Base-by-base conservation (phyloP, 257 asterid species). In the Leonotis leonurus region DNA sequence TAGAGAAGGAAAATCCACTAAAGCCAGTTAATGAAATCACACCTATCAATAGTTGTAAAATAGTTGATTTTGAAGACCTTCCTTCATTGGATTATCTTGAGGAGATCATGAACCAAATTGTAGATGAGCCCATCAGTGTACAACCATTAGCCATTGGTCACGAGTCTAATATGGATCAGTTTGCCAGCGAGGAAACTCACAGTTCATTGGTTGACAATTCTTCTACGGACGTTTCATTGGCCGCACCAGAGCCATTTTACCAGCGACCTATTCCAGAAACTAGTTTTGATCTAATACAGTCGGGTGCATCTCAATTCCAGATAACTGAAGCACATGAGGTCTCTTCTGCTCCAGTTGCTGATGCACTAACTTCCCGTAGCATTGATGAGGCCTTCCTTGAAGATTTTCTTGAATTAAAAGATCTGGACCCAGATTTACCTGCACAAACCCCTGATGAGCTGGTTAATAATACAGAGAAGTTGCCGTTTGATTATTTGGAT, bases 381-480 rank as follows among this genome's bases (percentile, higher is more conserved):
- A 66, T 22, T 43, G 96, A 69, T 64, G 89, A 68, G 73, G 81
- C 79, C 67, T 76, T 83, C 68, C 67, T 80, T 29, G 90, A 82
- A 73, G 97, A 87, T 79, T 93, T 69, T 77, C 83, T 93, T 60
- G 99, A 93, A 75, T 73, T 93, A 79, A 54, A 89, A 58, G 99
- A 93, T 59, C 81, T 93, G 27, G 81, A 72, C 43, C 76, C 85
- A 21, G 77, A 80, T 50, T 70, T 77, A 17, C 60, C 74, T 27
- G 12, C 56, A 13, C 72, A 70, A 29, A 69, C 49, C 69, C 60
- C 66, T 51, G 77, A 67, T 57, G 71, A 67, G n/a, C 62, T 67
- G 18, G 60, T 36, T 39, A 67, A 57, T 44, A 44, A 67, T 48
- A 56, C 50, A 7, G 88, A 73, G 51, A 70, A 75, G 52, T 70